Base-by-base conservation (phyloP, 345 rosid genomes). In the Physaria fendleri region DNA sequence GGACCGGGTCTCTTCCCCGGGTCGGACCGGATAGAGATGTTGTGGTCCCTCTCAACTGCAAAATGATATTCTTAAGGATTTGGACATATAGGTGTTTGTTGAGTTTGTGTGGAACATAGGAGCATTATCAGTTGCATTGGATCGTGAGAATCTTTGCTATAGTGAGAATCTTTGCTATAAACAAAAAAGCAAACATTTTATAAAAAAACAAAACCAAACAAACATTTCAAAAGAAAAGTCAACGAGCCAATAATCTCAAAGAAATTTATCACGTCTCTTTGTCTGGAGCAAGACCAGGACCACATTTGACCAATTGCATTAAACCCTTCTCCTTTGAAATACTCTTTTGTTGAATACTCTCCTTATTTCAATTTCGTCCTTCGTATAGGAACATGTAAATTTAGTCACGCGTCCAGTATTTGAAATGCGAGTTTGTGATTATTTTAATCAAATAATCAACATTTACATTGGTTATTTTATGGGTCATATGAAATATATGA, bases 201-300 rank as follows among this genome's bases (percentile, higher is more conserved):
- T 29, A 5, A 18, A 14, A 37, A 14, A 21, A 28, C n/a, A 37
- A 34, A 32, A 42, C 35, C 28, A 29, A n/a, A 55, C 34, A 43
- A 24, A 9, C 17, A 5, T 16, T 45, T 4, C 3, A n/a, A 50
- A 5, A 18, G 21, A 37, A 14, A 21, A 28, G 71, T 47, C 58
- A 48, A 39, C 27, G 21, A 25, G 56, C 64, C 34, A 47, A 8
- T 11, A 3, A 7, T 15, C 34, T 40, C 58, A 39, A 21, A 29
- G 23, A 6, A 3, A 28, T 2, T 3, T 22, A 43, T 6, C 43
- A 57, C 64, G 71, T 39, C 45, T 66, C 37, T 47, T 66, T 46
- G 57, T 66, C 49, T 40, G 58, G 34, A 66, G 23, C 33, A 37
- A 41, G n/a, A 66, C 71, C 43, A 66, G 49, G n/a, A 66, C 71